phyloP scores from a whole-genome alignment of 176 grass and related monocot genomes.

The Cenchrus purpureus region DNA sequence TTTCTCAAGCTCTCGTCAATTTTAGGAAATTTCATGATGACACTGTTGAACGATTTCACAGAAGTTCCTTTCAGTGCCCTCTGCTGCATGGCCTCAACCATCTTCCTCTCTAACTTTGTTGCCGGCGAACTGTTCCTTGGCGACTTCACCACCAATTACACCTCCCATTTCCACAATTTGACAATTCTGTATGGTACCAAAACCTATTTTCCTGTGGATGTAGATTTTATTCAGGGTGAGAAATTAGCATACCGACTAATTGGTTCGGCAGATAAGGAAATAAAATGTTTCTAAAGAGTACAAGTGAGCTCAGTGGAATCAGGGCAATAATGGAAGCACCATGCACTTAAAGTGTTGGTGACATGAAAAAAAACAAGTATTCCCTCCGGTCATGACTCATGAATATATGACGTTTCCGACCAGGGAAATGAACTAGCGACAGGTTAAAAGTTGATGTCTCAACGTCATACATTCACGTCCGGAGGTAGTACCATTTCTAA shows the following conservation, averaged over 20 bases:
- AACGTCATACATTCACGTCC: no score
- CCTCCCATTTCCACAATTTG: constrained; percentile 63
- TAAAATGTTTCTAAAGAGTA: no score
- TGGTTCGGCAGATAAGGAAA: no score
- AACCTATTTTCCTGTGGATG: constrained; percentile 30
- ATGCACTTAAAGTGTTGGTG: no score
- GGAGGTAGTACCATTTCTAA: background rate
- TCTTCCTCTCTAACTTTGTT: constrained; percentile 88
- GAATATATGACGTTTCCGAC: no score
- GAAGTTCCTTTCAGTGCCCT: constrained; percentile 86
- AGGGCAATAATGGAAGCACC: no score
- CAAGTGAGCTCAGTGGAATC: no score
- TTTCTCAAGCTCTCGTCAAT: constrained; percentile 91
- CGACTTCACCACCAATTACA: constrained; percentile 59
- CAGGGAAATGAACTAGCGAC: no score
- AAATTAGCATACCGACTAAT: background rate
- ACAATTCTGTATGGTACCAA: background rate
- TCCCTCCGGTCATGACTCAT: no score
- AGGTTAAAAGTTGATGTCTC: no score
- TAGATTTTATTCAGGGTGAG: background rate
- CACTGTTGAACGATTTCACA: constrained; percentile 85
- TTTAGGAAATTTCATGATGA: constrained; percentile 97
- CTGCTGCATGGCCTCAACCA: constrained; percentile 95
- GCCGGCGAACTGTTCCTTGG: constrained; percentile 55
- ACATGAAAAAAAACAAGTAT: no score